phyloP scores from a whole-genome alignment of 2,329 filamentous ascomycete genomes.

The Stachybotrys chlorohalonatus region DNA sequence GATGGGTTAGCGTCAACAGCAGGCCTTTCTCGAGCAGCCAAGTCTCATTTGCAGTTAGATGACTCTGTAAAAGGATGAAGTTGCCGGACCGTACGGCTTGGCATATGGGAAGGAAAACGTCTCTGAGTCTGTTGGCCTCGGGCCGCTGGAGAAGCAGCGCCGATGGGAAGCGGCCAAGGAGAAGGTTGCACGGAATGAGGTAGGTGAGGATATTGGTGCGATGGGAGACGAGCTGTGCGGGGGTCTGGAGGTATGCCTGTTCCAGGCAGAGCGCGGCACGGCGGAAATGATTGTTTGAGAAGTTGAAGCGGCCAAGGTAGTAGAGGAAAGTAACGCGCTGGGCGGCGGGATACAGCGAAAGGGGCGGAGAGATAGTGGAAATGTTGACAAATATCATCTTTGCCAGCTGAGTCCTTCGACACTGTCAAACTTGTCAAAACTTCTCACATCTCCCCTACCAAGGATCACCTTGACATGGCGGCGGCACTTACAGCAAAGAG shows the following conservation, averaged over 20 bases:
- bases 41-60: slow-evolving; percentile 52
- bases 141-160: slow-evolving; percentile 55
- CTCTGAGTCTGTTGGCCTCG: slow-evolving; percentile 48
- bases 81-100: slow-evolving; percentile 64
- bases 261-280: slow-evolving; percentile 68
- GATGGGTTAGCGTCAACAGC: slow-evolving; percentile 64
- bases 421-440: slow-evolving; percentile 32
- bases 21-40: slow-evolving; percentile 74
- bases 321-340: slow-evolving; percentile 91
- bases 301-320: slow-evolving; percentile 85
- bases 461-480: too few species aligned
- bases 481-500: slow-evolving; percentile 59
- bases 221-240: slow-evolving; percentile 56
- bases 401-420: slow-evolving; percentile 72
- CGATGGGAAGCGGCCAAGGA: slow-evolving; percentile 77
- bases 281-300: slow-evolving; percentile 74
- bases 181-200: slow-evolving; percentile 72
- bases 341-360: slow-evolving; percentile 72
- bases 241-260: slow-evolving; percentile 67
- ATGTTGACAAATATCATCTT: slow-evolving; percentile 88
- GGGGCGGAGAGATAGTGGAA: slow-evolving; percentile 68
- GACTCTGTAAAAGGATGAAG: slow-evolving; percentile 61
- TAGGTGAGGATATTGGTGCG: slow-evolving; percentile 74
- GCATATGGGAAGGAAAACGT: slow-evolving; percentile 66
- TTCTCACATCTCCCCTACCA: too few species aligned